A percentile compares a stretch with the other conserved stretches of the same genome.
phyloP scores from a whole-genome alignment of 75 land plant species.

The Cunninghamia lanceolata region DNA sequence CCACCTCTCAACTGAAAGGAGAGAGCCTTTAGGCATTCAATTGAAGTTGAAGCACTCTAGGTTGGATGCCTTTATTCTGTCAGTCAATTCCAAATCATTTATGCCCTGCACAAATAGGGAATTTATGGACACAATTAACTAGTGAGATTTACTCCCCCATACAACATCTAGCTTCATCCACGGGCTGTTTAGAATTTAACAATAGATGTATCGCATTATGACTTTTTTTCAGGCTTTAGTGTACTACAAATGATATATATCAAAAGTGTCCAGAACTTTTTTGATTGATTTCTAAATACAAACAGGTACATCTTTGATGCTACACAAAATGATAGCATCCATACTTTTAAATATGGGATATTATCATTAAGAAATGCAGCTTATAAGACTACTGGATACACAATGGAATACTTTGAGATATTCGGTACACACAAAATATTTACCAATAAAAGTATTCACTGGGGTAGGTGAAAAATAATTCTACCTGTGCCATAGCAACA shows the following conservation, averaged over 20 bases:
- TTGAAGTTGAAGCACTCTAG: background rate
- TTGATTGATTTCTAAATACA: background rate
- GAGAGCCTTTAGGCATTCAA: background rate
- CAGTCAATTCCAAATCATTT: background rate
- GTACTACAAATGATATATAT: background rate
- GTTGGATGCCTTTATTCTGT: background rate
- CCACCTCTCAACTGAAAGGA: background rate
- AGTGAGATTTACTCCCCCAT: background rate
- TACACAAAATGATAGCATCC: background rate
- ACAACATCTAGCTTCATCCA: background rate
- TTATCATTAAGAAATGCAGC: background rate
- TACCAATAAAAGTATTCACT: background rate
- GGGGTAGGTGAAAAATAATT: background rate
- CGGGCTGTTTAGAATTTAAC: background rate
- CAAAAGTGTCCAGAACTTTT: background rate
- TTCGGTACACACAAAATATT: background rate
- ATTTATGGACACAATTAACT: background rate
- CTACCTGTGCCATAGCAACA: constrained; percentile 98
- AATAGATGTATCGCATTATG: background rate
- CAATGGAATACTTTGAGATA: background rate
- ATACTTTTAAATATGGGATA: background rate
- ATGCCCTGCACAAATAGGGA: background rate
- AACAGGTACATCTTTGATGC: background rate
- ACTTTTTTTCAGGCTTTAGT: background rate
- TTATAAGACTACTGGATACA: background rate